These are phyloP conservation scores for Alternaria viburni DNA, from an alignment of 2,329 filamentous ascomycete genomes.

Conservation along the genomic window DNA sequence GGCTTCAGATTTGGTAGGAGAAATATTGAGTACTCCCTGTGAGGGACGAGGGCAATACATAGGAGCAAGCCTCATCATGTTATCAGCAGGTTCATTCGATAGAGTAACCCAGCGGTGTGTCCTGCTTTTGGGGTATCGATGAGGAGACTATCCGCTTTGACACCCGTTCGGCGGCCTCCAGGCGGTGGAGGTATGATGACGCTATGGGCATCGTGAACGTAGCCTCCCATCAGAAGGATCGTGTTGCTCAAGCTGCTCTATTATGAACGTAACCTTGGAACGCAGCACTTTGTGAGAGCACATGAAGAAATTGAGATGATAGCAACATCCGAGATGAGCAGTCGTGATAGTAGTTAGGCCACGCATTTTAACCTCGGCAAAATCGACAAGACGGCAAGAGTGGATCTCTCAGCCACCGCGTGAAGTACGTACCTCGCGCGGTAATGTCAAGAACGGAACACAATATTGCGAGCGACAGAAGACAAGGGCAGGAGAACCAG, in stretches of 20 bases:
- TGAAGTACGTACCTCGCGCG: neutral
- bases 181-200: neutral
- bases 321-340: neutral
- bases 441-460: neutral
- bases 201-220: neutral
- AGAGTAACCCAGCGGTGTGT: neutral
- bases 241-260: neutral
- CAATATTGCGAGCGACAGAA: neutral
- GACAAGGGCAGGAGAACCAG: neutral
- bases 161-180: neutral
- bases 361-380: conserved; percentile 6
- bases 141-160: neutral
- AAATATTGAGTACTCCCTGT: neutral
- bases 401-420: neutral
- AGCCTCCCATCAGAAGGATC: neutral
- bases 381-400: neutral
- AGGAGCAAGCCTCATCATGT: neutral
- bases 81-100: neutral
- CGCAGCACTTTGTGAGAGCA: neutral
- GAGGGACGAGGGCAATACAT: neutral
- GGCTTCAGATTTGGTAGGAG: neutral
- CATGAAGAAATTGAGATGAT: neutral
- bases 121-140: neutral
- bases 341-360: neutral
- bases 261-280: neutral